Conservation (phyloP, 2,329 filamentous ascomycete species). For the Pseudogymnoascus sp. region DNA sequence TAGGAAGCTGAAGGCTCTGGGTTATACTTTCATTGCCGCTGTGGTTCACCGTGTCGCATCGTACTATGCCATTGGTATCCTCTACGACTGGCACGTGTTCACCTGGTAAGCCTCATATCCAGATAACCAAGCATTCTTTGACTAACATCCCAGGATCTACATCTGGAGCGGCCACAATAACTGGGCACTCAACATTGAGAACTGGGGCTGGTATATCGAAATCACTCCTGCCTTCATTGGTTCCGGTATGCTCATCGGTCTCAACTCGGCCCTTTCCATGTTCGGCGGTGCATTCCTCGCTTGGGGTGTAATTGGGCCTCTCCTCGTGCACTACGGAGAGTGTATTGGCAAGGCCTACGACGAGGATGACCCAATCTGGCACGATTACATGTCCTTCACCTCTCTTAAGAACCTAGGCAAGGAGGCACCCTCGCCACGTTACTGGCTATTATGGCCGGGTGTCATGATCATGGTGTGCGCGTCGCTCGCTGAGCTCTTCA, state of each 20-base stretch:
- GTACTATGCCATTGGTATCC: slow-evolving; percentile 51
- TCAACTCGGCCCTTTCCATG: slow-evolving; percentile 52
- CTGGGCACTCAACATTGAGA: slow-evolving; percentile 45
- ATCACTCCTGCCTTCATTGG: slow-evolving; percentile 56
- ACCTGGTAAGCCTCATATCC: slow-evolving; percentile 30
- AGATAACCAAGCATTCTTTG: slow-evolving; percentile 15
- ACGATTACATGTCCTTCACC: slow-evolving; percentile 33
- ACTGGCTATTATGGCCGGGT: slow-evolving; percentile 46
- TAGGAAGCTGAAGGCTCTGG: slow-evolving; percentile 50
- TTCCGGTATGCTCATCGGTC: slow-evolving; percentile 42
- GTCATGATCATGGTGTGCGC: slow-evolving; percentile 44
- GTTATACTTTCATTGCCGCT: slow-evolving; percentile 42
- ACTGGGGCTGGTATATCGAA: slow-evolving; percentile 56
- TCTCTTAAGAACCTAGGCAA: slow-evolving; percentile 35
- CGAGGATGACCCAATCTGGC: slow-evolving; percentile 38
- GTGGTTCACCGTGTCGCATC: slow-evolving; percentile 48
- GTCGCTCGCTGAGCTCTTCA: slow-evolving; percentile 39
- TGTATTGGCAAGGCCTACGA: slow-evolving; percentile 34
- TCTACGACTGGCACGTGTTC: slow-evolving; percentile 52
- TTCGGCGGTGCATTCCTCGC: slow-evolving; percentile 43
- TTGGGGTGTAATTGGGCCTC: slow-evolving; percentile 46
- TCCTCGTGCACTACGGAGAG: slow-evolving; percentile 45
- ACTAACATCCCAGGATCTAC: slow-evolving; percentile 38
- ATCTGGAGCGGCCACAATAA: slow-evolving; percentile 48
- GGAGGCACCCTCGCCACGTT: slow-evolving; percentile 40